A percentile compares a stretch with the other conserved stretches of the same genome.
phyloP scores from a whole-genome alignment of 2,329 filamentous ascomycete genomes.

The Colletotrichum sp. region DNA sequence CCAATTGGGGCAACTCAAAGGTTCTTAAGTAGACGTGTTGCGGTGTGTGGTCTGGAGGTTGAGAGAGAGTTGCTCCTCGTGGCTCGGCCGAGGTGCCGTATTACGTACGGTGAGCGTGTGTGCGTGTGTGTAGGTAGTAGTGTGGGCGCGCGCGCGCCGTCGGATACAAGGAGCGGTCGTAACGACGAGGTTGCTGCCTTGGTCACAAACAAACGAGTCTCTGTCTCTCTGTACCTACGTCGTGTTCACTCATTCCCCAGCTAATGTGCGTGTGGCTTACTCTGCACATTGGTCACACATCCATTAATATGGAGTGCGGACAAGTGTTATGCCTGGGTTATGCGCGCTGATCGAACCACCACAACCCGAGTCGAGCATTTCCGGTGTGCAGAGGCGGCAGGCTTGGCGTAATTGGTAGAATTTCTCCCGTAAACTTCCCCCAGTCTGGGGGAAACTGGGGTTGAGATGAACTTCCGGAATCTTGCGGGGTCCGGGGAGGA shows the following conservation, averaged over 20 bases:
- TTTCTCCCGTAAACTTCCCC: neutral
- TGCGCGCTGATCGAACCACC: conserved; percentile 1
- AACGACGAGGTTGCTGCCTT: neutral
- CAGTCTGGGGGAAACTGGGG: conserved; percentile 16
- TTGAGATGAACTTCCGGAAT: neutral
- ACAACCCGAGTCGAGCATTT: neutral
- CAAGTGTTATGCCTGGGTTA: neutral
- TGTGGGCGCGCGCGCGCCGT: neutral
- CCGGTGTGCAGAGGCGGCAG: neutral
- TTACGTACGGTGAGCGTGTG: neutral
- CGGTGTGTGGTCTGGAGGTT: neutral
- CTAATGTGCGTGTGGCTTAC: neutral
- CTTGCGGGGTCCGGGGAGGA: conserved; percentile 12
- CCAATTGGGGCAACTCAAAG: neutral
- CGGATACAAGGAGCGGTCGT: neutral
- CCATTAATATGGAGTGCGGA: neutral
- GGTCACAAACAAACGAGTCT: neutral
- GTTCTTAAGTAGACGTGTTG: neutral
- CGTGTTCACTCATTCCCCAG: neutral
- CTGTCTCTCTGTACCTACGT: neutral
- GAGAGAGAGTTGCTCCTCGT: neutral
- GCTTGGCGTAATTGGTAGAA: neutral
- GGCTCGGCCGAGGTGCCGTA: neutral
- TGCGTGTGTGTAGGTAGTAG: neutral
- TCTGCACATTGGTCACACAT: neutral